phyloP scores from a whole-genome alignment of 805 yeast genomes.

The Monosporozyma unispora region DNA sequence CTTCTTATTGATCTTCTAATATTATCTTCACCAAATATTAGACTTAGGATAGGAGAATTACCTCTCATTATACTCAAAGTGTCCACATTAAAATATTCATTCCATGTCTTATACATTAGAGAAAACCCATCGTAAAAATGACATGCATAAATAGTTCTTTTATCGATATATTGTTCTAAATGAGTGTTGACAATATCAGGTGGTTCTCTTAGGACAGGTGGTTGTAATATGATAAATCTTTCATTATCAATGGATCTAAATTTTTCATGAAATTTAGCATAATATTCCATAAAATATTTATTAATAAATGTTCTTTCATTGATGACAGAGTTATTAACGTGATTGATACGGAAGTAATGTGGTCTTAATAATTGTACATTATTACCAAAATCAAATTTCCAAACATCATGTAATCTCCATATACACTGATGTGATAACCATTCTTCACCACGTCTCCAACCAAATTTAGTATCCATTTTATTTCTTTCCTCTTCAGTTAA shows the following conservation, averaged over 20 bases:
- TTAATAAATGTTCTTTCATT: constrained; percentile 54
- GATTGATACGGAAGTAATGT: constrained; percentile 37
- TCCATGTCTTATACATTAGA: constrained; percentile 87
- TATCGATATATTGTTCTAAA: constrained; percentile 38
- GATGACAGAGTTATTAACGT: constrained; percentile 19
- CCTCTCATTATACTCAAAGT: constrained; percentile 82
- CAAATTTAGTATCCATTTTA: constrained; percentile 48
- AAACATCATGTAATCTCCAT: constrained; percentile 73
- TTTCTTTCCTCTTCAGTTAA: constrained; percentile 37
- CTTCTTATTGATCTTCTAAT: constrained; percentile 62
- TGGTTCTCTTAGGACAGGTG: constrained; percentile 73
- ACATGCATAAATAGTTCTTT: constrained; percentile 65
- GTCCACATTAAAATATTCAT: constrained; percentile 70
- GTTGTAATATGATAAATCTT: constrained; percentile 58
- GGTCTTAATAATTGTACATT: constrained; percentile 32
- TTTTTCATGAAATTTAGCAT: constrained; percentile 39
- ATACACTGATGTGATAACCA: constrained; percentile 76
- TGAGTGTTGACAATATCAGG: constrained; percentile 50
- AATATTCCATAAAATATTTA: constrained; percentile 54
- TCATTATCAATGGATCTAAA: constrained; percentile 41
- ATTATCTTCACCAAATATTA: constrained; percentile 74
- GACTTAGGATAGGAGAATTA: constrained; percentile 58
- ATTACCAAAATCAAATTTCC: constrained; percentile 43
- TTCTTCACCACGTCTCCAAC: constrained; percentile 51
- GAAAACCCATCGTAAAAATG: constrained; percentile 96